Evolutionary conservation across 2,329 filamentous ascomycete species (phyloP), one percentile per base, ranked within the genome.

Genomic region (Cytospora chrysosperma): DNA sequence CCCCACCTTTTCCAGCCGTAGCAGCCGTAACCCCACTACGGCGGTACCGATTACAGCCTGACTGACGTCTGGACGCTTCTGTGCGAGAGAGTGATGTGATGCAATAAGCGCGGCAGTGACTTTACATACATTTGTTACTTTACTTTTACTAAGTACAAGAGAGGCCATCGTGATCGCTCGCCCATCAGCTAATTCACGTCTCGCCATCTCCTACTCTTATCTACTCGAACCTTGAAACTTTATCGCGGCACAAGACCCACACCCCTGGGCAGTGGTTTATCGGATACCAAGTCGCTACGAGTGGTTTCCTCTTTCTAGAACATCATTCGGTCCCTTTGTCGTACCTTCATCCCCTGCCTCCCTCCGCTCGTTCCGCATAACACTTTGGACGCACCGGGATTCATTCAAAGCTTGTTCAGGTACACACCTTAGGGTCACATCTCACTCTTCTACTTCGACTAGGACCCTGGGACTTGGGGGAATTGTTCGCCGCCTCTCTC

Each of bases 41-140:
- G 28, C 28, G 9, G 28, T 30, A 30, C 28, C 28, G 13, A 51
- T 24, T 19, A 13, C 8, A 30, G 19, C 26, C 24, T 55, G 30
- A 56, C 58, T 64, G 62, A 64, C 63, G 63, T 65, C 63, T 65
- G 54, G 59, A 54, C 55, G 43, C 53, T 61, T 52, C 54, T 57
- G 57, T 30, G 53, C 40, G 26, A 53, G 70, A 69, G 37, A 55
- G 51, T 54, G 67, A 63, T 61, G 64, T 52, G 62, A 64, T 68
- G 67, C 63, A 62, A 19, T n/a, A n/a, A n/a, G n/a, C n/a, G 52
- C 59, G 49, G 37, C 51, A 21, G 57, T 68, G 68, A 68, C 67
- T 67, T 68, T 68, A n/a, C n/a, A n/a, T n/a, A n/a, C n/a, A n/a
- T n/a, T n/a, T n/a, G n/a, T n/a, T n/a, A 68, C 65, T 37, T 49